These are phyloP conservation scores for Oidiodendron maius DNA, from an alignment of 495 filamentous ascomycete species.

Conservation along the genomic window DNA sequence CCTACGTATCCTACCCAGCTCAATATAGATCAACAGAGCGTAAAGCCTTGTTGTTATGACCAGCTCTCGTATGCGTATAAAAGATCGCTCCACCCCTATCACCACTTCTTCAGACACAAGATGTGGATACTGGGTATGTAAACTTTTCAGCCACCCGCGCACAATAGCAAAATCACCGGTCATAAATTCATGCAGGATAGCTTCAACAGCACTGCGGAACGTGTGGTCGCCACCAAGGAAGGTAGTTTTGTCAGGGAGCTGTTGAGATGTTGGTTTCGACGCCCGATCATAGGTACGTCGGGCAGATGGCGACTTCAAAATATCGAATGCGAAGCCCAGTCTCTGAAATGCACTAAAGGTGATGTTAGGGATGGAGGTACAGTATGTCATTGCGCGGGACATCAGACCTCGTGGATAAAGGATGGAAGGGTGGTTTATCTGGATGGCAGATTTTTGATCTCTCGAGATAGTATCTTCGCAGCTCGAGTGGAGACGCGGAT, in stretches of 20 bases:
- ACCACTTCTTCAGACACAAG: slow-evolving; percentile 34
- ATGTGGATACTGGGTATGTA: slow-evolving; percentile 31
- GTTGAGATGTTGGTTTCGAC: slow-evolving; percentile 20
- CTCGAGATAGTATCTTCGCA: slow-evolving; percentile 37
- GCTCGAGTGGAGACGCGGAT: slow-evolving; percentile 26
- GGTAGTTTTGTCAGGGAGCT: slow-evolving; percentile 20
- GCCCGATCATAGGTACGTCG: slow-evolving; percentile 34
- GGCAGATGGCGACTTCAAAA: slow-evolving; percentile 31
- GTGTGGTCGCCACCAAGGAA: slow-evolving; percentile 32
- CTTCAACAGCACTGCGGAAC: slow-evolving; percentile 31
- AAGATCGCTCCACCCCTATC: slow-evolving; percentile 29
- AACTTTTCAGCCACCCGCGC: slow-evolving; percentile 25
- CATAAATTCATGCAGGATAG: slow-evolving; percentile 36
- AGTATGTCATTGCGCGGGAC: background rate
- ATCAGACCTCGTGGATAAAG: slow-evolving; percentile 27
- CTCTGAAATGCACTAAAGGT: slow-evolving; percentile 32
- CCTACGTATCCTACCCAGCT: slow-evolving; percentile 33
- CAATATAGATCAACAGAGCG: slow-evolving; percentile 34
- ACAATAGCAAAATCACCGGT: slow-evolving; percentile 35
- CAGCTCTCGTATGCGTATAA: slow-evolving; percentile 30
- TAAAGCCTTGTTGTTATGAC: slow-evolving; percentile 35
- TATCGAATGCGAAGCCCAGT: slow-evolving; percentile 38
- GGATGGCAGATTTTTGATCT: slow-evolving; percentile 38
- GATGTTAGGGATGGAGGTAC: slow-evolving; percentile 1
- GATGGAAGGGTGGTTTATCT: slow-evolving; percentile 32